These are phyloP conservation scores for Xerocomellus amylosporus DNA, from an alignment of 768 basidiomycete species.

Conservation along the genomic window DNA sequence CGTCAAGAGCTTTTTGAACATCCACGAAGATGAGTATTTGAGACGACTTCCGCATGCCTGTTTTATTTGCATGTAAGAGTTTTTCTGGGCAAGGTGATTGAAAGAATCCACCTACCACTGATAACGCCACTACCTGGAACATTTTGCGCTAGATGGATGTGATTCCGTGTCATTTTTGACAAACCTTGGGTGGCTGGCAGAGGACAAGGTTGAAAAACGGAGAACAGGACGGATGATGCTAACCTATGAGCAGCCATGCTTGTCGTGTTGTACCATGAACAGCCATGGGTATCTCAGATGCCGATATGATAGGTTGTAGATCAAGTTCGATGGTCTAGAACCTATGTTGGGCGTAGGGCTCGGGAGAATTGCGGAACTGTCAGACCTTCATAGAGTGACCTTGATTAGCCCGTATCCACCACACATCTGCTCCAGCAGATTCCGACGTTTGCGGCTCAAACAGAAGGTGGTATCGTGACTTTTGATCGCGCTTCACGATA, in stretches of 20 bases:
- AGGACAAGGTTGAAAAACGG: neutral
- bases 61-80: neutral
- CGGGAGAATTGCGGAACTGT: neutral
- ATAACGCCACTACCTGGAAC: constrained; percentile 61
- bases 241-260: constrained; percentile 75
- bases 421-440: constrained; percentile 38
- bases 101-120: constrained; percentile 57
- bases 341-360: neutral
- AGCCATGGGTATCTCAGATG: constrained; percentile 69
- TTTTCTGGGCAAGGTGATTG: neutral
- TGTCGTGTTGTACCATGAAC: constrained; percentile 75
- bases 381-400: constrained; percentile 81
- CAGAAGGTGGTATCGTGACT: constrained; percentile 60
- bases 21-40: constrained; percentile 82
- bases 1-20: constrained; percentile 62
- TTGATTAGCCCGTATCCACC: constrained; percentile 91
- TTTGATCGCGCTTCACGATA: constrained; percentile 66
- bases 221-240: constrained; percentile 9
- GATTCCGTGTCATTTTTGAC: constrained; percentile 84
- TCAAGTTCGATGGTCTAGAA: constrained; percentile 67
- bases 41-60: constrained; percentile 81
- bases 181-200: constrained; percentile 63
- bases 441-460: constrained; percentile 44
- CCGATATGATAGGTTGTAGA: constrained; percentile 52
- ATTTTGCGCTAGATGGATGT: constrained; percentile 90